Conservation (phyloP, 2,329 filamentous ascomycete species). For the Curvularia hawaiiensis region DNA sequence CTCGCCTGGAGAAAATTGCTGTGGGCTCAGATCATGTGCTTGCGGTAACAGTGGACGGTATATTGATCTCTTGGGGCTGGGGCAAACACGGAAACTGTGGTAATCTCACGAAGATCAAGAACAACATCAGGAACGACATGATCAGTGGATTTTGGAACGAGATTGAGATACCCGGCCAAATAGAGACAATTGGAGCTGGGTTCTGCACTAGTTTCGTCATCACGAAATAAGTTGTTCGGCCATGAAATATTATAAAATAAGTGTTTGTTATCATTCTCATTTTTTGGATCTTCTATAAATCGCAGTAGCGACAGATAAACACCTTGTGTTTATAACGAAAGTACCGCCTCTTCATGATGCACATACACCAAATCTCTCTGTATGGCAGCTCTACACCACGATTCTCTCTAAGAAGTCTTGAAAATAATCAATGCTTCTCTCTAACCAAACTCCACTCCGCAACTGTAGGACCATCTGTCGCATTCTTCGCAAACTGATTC, state of each 20-base stretch:
- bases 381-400: neutral
- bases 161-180: constrained; percentile 28
- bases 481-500: constrained; percentile 47
- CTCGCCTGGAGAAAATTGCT: constrained; percentile 66
- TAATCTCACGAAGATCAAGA: constrained; percentile 17
- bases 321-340: neutral
- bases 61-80: constrained; percentile 91
- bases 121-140: constrained; percentile 34
- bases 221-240: constrained; percentile 3
- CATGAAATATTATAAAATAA: neutral
- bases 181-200: constrained; percentile 32
- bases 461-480: constrained; percentile 55
- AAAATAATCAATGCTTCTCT: constrained; percentile 12
- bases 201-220: constrained; percentile 40
- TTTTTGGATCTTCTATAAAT: neutral
- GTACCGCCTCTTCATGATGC: neutral
- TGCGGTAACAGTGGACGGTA: constrained; percentile 66
- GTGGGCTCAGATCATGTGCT: constrained; percentile 91
- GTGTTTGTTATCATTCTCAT: neutral
- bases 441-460: constrained; percentile 56
- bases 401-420: neutral
- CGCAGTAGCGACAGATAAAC: neutral
- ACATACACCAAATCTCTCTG: neutral
- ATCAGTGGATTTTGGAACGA: constrained; percentile 38
- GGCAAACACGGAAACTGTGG: constrained; percentile 98